Evolutionary conservation across 163 green algal genomes (phyloP).

Genomic region (Chlorella variabilis): DNA sequence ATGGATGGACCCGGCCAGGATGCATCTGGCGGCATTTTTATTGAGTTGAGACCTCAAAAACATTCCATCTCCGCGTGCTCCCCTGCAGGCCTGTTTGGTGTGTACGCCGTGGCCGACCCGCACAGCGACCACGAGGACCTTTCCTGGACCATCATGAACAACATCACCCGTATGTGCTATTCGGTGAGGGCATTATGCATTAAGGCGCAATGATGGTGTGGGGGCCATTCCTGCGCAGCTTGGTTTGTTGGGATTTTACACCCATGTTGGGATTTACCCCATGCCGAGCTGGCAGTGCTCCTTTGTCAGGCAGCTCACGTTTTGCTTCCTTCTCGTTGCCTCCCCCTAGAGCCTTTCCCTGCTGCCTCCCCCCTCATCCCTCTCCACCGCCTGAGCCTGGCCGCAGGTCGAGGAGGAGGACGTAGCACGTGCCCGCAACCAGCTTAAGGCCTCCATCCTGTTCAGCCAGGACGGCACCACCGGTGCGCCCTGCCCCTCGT

Average conservation of each 20-base stretch:
- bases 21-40: no score
- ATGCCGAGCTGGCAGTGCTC: no score
- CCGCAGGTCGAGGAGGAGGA: conserved; percentile 69
- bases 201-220: not conserved
- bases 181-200: conserved; percentile 11
- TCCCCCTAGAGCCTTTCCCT: no score
- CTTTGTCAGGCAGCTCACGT: no score
- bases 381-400: not conserved
- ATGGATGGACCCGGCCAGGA: no score
- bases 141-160: conserved; percentile 82
- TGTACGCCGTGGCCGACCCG: conserved; percentile 85
- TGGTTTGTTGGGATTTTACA: not conserved
- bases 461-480: conserved; percentile 81
- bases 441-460: conserved; percentile 91
- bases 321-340: no score
- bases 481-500: conserved; percentile 39
- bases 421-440: conserved; percentile 90
- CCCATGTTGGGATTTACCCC: not conserved
- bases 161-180: conserved; percentile 86
- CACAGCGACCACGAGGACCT: conserved; percentile 73
- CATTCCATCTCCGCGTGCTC: no score
- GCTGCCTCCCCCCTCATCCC: no score
- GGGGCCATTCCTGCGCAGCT: no score
- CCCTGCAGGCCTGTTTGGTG: conserved; percentile 90
- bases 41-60: no score